These are phyloP conservation scores for Gillenia trifoliata DNA, from an alignment of 306 rosid species.

Conservation along the genomic window DNA sequence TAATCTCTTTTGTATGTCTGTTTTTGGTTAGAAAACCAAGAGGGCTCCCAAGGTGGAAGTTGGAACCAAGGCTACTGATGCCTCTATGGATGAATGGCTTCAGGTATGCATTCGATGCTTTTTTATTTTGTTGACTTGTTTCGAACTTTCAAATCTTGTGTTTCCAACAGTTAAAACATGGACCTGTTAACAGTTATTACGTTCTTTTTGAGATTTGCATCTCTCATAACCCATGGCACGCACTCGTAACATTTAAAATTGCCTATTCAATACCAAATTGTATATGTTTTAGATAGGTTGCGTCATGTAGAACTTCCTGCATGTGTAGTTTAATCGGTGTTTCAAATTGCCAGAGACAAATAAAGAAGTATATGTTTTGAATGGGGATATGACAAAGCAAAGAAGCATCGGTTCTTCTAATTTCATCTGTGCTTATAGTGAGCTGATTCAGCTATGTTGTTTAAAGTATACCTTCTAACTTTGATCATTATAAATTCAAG, in stretches of 20 bases:
- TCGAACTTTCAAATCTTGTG: not conserved
- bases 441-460: not conserved
- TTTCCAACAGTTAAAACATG: not conserved
- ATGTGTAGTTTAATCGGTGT: not conserved
- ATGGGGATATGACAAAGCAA: no score
- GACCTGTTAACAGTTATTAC: not conserved
- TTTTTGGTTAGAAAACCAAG: constrained; percentile 68
- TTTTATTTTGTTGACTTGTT: not conserved
- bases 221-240: not conserved
- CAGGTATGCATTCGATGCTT: constrained; percentile 48
- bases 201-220: not conserved
- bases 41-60: constrained; percentile 89
- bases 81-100: constrained; percentile 90
- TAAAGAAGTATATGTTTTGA: not conserved
- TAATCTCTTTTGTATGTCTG: constrained; percentile 8
- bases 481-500: not conserved
- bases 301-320: not conserved
- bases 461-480: not conserved
- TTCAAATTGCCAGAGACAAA: no score
- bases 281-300: not conserved
- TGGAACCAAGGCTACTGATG: constrained; percentile 73
- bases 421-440: not conserved
- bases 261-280: not conserved
- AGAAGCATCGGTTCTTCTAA: no score
- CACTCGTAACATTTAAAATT: not conserved